Base-by-base conservation (phyloP, 805 yeast species). In the Yarrowia sp. region DNA sequence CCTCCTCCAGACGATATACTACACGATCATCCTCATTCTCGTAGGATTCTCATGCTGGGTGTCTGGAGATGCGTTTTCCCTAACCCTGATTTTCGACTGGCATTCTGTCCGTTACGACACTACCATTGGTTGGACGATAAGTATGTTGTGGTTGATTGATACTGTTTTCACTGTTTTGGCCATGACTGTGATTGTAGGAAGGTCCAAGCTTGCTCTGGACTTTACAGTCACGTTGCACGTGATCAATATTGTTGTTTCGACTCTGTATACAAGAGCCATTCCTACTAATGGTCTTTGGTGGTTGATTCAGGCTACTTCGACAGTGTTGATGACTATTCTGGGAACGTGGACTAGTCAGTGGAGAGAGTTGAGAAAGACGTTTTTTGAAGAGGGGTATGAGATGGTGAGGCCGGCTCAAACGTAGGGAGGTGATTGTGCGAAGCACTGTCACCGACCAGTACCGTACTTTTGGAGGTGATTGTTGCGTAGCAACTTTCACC, bases 191-290 rank as follows among this genome's bases (percentile, higher is more conserved):
- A 86, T 93, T 32, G 97, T 93, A 11, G 97, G 98, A 0, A 80
- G 98, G 65, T 89, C 96, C 45, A 95, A 93, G 74, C 78, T 93
- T 58, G 98, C 98, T 0, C 89, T 97, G 89, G 99, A 93, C 76
- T 93, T 95, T 78, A 97, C 97, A 10, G 73, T 93, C n/a, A 95
- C 99, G 0, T 84, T 93, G 14, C 97, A 95, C 75, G 84, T 88
- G 22, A 82, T 95, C 60, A 88, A 93, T 76, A 75, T 93, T 28
- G 62, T 86, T 3, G 85, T 90, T 3, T 90, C 86, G 0, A 86
- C 90, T 85, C 66, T 84, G 0, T 85, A 84, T 68, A 80, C 90
- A 1, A 82, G 84, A 0, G 79, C 81, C 35, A 82, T 93, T 68
- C 99, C 99, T 0, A 77, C 78, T 14, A 84, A 86, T 38, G 68